Conservation (phyloP, 2,329 filamentous ascomycete species). For the Cladosporium velox region DNA sequence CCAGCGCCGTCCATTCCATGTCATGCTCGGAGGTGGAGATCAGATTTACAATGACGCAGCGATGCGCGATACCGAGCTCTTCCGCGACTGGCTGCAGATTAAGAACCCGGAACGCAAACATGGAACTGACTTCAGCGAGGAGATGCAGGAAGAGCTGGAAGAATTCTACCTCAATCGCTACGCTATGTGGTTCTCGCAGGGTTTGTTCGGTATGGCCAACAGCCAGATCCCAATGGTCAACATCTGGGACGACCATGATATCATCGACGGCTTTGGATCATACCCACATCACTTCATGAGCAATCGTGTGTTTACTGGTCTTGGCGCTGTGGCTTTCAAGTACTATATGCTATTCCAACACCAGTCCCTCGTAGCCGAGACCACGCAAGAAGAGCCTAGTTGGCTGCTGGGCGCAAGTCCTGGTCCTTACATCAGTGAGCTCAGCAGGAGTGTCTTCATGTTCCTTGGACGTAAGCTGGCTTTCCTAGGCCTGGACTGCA, state of each 20-base stretch:
- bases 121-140: conserved; percentile 71
- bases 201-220: conserved; percentile 87
- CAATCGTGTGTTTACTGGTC: conserved; percentile 82
- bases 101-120: conserved; percentile 80
- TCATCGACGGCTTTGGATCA: conserved; percentile 76
- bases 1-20: conserved; percentile 89
- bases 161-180: conserved; percentile 86
- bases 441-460: conserved; percentile 84
- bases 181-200: conserved; percentile 93
- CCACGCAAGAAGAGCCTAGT: conserved; percentile 79
- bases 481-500: conserved; percentile 84
- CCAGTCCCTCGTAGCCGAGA: conserved; percentile 81
- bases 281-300: conserved; percentile 92
- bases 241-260: conserved; percentile 88
- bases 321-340: conserved; percentile 93
- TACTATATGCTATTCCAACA: conserved; percentile 99
- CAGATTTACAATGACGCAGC: conserved; percentile 94
- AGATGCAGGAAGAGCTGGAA: conserved; percentile 88
- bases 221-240: conserved; percentile 98
- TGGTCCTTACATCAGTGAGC: conserved; percentile 87
- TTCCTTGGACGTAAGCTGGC: conserved; percentile 75
- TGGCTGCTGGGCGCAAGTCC: conserved; percentile 80
- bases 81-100: conserved; percentile 81
- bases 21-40: conserved; percentile 96
- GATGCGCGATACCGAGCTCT: conserved; percentile 71